phyloP scores from a whole-genome alignment of 768 basidiomycete genomes.

The Lentinula aciculospora region DNA sequence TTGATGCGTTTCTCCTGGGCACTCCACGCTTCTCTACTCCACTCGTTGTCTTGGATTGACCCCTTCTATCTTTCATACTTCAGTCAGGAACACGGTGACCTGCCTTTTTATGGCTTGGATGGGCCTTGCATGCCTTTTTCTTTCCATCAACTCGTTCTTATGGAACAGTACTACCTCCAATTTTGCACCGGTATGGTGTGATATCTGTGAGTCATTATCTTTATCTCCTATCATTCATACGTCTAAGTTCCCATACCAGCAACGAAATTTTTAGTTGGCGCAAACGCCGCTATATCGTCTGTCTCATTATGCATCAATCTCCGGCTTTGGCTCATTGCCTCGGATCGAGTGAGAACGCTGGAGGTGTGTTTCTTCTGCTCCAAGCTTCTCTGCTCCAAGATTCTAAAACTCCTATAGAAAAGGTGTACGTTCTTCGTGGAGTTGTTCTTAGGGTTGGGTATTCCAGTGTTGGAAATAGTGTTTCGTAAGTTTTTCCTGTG shows the following conservation, averaged over 20 bases:
- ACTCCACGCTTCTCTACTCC: neutral
- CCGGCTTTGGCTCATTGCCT: constrained; percentile 1
- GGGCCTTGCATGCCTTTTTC: constrained; percentile 1
- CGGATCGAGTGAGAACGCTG: neutral
- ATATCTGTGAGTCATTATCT: constrained; percentile 1
- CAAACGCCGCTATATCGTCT: neutral
- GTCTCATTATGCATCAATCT: constrained; percentile 5
- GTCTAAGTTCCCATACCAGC: neutral
- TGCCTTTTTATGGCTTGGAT: constrained; percentile 7
- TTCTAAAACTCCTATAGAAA: neutral
- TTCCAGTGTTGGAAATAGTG: constrained; percentile 1
- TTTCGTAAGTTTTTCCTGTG: neutral
- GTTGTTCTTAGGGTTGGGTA: neutral
- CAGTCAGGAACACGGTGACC: constrained; percentile 6
- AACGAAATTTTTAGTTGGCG: constrained; percentile 2
- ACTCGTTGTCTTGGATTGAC: neutral
- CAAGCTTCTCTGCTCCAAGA: neutral
- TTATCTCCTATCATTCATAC: neutral
- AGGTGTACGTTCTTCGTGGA: neutral
- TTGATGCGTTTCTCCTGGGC: neutral
- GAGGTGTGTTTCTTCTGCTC: neutral
- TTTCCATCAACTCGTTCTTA: neutral
- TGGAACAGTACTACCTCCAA: neutral
- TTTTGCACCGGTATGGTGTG: constrained; percentile 1
- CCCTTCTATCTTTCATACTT: neutral